Percentiles rank a stretch among this genome's conserved stretches.
Conservation (phyloP, 2,329 filamentous ascomycete genomes). For the Aspergillus carbonarius region DNA sequence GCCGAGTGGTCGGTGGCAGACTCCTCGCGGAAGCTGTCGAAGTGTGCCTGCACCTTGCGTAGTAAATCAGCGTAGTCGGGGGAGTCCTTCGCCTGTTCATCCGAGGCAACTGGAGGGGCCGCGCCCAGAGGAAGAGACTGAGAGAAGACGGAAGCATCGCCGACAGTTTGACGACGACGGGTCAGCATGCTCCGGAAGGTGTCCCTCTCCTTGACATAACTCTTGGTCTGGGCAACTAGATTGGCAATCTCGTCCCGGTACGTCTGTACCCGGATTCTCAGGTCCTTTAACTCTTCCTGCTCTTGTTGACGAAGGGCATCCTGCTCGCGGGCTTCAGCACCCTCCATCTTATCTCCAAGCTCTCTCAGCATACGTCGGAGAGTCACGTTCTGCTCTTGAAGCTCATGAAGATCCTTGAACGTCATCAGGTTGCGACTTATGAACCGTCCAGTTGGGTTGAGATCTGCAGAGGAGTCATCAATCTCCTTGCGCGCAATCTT, state of each 20-base stretch:
- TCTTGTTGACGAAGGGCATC: conserved; percentile 56
- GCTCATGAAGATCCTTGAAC: conserved; percentile 79
- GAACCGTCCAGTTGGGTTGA: conserved; percentile 82
- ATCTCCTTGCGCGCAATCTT: conserved; percentile 75
- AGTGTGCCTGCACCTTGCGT: conserved; percentile 83
- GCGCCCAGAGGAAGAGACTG: conserved; percentile 63
- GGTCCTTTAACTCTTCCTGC: conserved; percentile 68
- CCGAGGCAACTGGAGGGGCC: conserved; percentile 45
- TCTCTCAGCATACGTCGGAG: conserved; percentile 79
- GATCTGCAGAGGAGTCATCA: conserved; percentile 68
- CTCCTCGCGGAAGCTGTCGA: conserved; percentile 86
- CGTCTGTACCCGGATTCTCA: conserved; percentile 71
- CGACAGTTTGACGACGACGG: conserved; percentile 64
- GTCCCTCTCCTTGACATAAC: conserved; percentile 91
- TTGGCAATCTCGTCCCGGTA: conserved; percentile 83
- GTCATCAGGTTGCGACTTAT: conserved; percentile 87
- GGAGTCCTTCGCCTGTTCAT: conserved; percentile 51
- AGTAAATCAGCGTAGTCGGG: conserved; percentile 74
- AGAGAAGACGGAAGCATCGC: conserved; percentile 65
- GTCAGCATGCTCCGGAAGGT: conserved; percentile 96
- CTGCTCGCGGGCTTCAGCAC: conserved; percentile 72
- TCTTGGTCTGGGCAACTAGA: conserved; percentile 80
- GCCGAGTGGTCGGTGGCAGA: conserved; percentile 77
- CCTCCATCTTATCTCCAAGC: conserved; percentile 85
- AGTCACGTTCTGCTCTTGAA: conserved; percentile 86